A percentile compares a stretch with the other conserved stretches of the same genome.
These are phyloP conservation scores for Starmera stellimalicola DNA, from an alignment of 1,139 yeast species.

Conservation along the genomic window DNA sequence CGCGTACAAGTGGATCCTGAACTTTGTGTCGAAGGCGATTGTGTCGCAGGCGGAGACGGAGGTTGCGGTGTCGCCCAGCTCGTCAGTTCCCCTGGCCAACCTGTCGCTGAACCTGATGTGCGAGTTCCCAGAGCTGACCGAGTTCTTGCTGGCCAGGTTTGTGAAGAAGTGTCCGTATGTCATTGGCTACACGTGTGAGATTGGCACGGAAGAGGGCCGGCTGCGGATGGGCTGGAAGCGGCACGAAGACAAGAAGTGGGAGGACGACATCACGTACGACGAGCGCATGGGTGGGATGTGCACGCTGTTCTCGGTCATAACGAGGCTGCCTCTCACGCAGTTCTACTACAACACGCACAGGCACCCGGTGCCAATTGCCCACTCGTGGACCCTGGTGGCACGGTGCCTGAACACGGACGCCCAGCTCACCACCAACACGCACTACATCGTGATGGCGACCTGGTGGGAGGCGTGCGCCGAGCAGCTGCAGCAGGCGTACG, in stretches of 20 bases:
- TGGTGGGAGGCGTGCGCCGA: constrained; percentile 90
- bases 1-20: constrained; percentile 64
- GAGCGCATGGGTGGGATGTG: constrained; percentile 84
- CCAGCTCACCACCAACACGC: constrained; percentile 49
- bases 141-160: constrained; percentile 66
- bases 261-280: constrained; percentile 62
- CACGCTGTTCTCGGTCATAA: constrained; percentile 70
- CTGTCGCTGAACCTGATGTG: constrained; percentile 48
- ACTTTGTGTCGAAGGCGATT: constrained; percentile 74
- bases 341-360: constrained; percentile 19
- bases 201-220: constrained; percentile 80
- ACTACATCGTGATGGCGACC: constrained; percentile 60
- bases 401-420: constrained; percentile 52
- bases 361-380: constrained; percentile 45
- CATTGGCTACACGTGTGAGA: constrained; percentile 67
- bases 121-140: constrained; percentile 55
- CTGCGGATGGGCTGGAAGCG: constrained; percentile 82
- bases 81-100: constrained; percentile 74
- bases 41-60: constrained; percentile 93
- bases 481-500: constrained; percentile 47
- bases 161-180: constrained; percentile 86
- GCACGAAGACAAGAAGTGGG: constrained; percentile 58
- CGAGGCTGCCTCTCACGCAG: constrained; percentile 29
- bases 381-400: constrained; percentile 65
- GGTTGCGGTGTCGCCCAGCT: constrained; percentile 67